Evolutionary conservation across 306 rosid species (phyloP).

Genomic region (Vigna hirtella): DNA sequence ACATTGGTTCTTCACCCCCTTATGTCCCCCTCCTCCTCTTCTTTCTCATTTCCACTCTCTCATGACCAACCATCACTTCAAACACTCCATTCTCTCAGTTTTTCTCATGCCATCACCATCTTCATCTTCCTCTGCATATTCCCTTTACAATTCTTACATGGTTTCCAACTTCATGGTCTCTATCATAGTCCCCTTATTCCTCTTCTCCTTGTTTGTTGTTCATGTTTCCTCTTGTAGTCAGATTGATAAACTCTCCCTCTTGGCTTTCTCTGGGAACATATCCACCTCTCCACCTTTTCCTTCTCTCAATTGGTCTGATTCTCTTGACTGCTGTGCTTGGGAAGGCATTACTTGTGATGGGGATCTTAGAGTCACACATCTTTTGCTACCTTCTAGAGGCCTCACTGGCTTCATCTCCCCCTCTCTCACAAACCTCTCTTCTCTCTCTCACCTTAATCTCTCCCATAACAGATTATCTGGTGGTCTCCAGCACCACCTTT

Average conservation of each 20-base stretch:
- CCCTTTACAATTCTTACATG: constrained; percentile 21
- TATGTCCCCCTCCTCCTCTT: constrained; percentile 39
- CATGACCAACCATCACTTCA: constrained; percentile 32
- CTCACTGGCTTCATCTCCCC: constrained; percentile 58
- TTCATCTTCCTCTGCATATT: not conserved
- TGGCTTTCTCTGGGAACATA: constrained; percentile 49
- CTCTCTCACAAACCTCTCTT: constrained; percentile 53
- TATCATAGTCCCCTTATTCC: constrained; percentile 29
- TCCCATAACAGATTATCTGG: constrained; percentile 69
- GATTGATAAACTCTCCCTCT: constrained; percentile 60
- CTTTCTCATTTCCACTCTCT: constrained; percentile 28
- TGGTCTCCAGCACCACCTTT: constrained; percentile 50
- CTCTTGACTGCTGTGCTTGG: constrained; percentile 83
- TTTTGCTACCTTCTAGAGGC: constrained; percentile 60
- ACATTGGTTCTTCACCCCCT: constrained; percentile 50
- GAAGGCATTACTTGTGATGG: constrained; percentile 68
- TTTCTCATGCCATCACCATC: constrained; percentile 36
- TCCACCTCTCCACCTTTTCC: constrained; percentile 38
- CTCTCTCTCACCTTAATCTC: constrained; percentile 68
- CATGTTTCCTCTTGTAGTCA: constrained; percentile 57
- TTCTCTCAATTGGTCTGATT: constrained; percentile 66
- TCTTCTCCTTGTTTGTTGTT: constrained; percentile 44
- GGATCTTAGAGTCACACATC: constrained; percentile 54
- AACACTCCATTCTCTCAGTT: not conserved
- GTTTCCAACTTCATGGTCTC: constrained; percentile 44